These are phyloP conservation scores for Ceratonia siliqua DNA, from an alignment of 306 rosid species.

Conservation along the genomic window DNA sequence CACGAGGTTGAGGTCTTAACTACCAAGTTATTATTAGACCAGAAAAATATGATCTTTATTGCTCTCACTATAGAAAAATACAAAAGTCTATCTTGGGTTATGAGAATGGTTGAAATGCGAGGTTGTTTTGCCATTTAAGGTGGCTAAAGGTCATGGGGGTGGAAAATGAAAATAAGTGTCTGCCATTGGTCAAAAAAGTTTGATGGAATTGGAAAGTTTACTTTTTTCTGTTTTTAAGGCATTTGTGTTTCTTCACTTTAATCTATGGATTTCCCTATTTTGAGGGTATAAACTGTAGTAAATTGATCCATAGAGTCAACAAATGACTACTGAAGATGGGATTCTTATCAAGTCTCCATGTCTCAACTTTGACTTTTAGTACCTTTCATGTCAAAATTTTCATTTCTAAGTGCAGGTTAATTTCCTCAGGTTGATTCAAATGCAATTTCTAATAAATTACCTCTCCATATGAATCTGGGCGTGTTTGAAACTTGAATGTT, in stretches of 20 bases:
- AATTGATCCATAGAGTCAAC: conserved; percentile 27
- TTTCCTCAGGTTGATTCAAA: conserved; percentile 16
- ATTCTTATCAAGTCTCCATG: background rate
- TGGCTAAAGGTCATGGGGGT: background rate
- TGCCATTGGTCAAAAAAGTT: background rate
- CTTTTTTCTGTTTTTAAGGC: background rate
- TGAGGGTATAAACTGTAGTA: no score
- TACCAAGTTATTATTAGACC: conserved; percentile 20
- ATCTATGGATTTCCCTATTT: background rate
- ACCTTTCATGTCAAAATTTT: background rate
- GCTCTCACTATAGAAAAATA: background rate
- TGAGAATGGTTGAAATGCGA: background rate
- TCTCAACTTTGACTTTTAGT: no score
- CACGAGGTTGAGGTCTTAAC: conserved; percentile 30
- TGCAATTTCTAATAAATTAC: background rate
- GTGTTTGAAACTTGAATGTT: background rate
- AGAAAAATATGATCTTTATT: conserved; percentile 5
- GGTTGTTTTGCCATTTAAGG: background rate
- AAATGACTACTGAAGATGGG: background rate
- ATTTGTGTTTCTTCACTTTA: conserved; percentile 3
- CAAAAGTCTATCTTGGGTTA: background rate
- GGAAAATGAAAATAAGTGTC: background rate
- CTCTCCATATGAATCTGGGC: background rate
- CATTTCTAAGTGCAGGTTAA: background rate
- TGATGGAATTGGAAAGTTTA: background rate